Evolutionary conservation across 768 basidiomycete species (phyloP), one percentile per base, ranked within the genome.

Genomic region (Kwoniella pini): DNA sequence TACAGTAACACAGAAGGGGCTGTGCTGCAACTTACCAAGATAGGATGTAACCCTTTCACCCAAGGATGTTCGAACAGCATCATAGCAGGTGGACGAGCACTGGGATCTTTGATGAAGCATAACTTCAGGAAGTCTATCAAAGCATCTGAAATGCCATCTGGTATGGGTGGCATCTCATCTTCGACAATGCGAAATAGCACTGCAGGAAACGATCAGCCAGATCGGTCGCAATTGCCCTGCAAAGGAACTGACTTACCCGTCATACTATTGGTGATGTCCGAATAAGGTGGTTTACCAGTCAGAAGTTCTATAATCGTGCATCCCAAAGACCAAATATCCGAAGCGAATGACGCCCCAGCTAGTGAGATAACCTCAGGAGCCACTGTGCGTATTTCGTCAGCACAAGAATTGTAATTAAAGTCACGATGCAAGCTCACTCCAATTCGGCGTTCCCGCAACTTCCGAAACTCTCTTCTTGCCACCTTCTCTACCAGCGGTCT

Each of bases 101-200:
- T 71, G 15, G 95, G 91, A 66, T 95, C 86, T 79, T 97, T 98
- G 75, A 88, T 80, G 80, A 99, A 96, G 77, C 95, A 99, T 66
- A 84, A 82, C n/a, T 77, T 82, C 19, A 99, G 80, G 78, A 98
- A 98, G 74, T 91, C 86, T 57, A 82, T 79, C 15, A 97, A 82
- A 21, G 85, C 82, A n/a, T 83, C 82, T 3, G 93, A 92, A 67
- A 87, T 87, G 11, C 82, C 85, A 15, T 87, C 85, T 0, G 95
- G 95, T 42, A 96, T 78, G 2, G 91, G 91, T 27, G 95, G 94
- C 81, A 85, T 86, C 7, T 85, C 85, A 70, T 96, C 93, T 71
- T 96, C 94, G 26, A 99, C 95, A 73, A 99, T 97, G 26, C 88
- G 88, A 81, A 92, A 99, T 89, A 99, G 94, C 53, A 97, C 95